phyloP scores from a whole-genome alignment of 2,329 filamentous ascomycete species.

The Monosporascus sp. region DNA sequence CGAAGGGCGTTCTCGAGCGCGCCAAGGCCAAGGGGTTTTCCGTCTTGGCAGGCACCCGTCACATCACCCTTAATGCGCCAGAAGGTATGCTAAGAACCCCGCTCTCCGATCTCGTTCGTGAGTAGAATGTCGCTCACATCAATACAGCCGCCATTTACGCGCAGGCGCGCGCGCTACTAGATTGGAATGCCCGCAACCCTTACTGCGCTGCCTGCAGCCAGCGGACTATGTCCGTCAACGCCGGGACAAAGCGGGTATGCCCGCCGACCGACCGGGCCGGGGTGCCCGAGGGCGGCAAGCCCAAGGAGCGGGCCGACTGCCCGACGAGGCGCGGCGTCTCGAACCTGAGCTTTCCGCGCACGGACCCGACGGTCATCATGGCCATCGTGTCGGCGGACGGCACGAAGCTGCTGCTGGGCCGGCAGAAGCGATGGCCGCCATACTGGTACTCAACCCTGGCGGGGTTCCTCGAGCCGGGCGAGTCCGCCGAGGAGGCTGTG shows the following conservation, averaged over 20 bases:
- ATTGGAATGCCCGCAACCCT: slow-evolving; percentile 91
- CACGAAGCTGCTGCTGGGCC: slow-evolving; percentile 73
- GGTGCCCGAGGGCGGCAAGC: slow-evolving; percentile 30
- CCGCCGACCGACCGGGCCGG: slow-evolving; percentile 61
- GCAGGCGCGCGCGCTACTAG: slow-evolving; percentile 78
- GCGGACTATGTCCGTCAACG: slow-evolving; percentile 71
- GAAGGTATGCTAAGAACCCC: slow-evolving; percentile 33
- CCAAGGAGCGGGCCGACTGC: slow-evolving; percentile 61
- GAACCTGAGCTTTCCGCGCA: slow-evolving; percentile 87
- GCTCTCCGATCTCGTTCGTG: not conserved
- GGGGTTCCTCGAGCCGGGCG: slow-evolving; percentile 79
- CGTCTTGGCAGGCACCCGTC: slow-evolving; percentile 56
- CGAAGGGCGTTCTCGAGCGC: slow-evolving; percentile 52
- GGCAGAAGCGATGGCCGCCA: slow-evolving; percentile 76
- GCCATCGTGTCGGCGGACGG: slow-evolving; percentile 80
- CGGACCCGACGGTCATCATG: slow-evolving; percentile 93
- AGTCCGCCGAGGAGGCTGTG: slow-evolving; percentile 80
- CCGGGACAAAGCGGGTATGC: slow-evolving; percentile 75
- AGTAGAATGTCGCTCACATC: too few species aligned
- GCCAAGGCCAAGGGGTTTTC: slow-evolving; percentile 55
- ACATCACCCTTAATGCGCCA: slow-evolving; percentile 38
- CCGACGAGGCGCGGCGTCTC: slow-evolving; percentile 78
- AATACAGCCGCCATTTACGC: slow-evolving; percentile 77
- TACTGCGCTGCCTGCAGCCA: slow-evolving; percentile 89
- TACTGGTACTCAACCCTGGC: slow-evolving; percentile 87